phyloP scores from a whole-genome alignment of 2,329 filamentous ascomycete species.

The Hypoxylon sp. region DNA sequence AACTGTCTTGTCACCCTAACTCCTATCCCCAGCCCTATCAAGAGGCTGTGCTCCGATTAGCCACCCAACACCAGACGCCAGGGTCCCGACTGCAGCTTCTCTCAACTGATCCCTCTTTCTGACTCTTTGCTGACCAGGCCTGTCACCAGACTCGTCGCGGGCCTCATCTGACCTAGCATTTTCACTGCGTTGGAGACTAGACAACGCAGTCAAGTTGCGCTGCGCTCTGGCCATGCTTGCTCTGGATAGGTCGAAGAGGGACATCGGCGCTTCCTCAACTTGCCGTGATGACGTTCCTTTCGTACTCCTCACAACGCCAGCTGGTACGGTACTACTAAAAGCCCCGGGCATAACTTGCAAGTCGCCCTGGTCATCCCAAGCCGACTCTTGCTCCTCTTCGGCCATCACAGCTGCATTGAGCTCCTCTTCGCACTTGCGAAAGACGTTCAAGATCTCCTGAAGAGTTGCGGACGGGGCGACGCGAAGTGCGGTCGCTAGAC shows the following conservation, averaged over 20 bases:
- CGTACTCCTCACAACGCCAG: constrained; percentile 49
- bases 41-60: constrained; percentile 71
- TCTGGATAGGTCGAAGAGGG: constrained; percentile 74
- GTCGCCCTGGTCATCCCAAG: constrained; percentile 78
- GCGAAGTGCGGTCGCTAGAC: constrained; percentile 80
- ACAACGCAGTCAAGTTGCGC: constrained; percentile 70
- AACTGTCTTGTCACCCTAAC: constrained; percentile 37
- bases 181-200: constrained; percentile 64
- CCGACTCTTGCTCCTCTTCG: constrained; percentile 77
- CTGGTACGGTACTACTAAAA: constrained; percentile 60
- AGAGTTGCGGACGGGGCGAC: constrained; percentile 79
- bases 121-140: constrained; percentile 56
- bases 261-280: constrained; percentile 71
- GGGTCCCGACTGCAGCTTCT: constrained; percentile 76
- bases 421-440: constrained; percentile 84
- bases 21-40: constrained; percentile 51
- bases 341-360: constrained; percentile 69
- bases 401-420: constrained; percentile 75
- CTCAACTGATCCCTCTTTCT: constrained; percentile 81
- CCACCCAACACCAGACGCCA: constrained; percentile 78
- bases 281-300: constrained; percentile 55
- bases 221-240: constrained; percentile 73
- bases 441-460: constrained; percentile 81
- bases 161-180: constrained; percentile 57
- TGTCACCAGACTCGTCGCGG: constrained; percentile 48